Base-by-base conservation (phyloP, 2,329 filamentous ascomycete genomes). In the Xylariaceae sp. region DNA sequence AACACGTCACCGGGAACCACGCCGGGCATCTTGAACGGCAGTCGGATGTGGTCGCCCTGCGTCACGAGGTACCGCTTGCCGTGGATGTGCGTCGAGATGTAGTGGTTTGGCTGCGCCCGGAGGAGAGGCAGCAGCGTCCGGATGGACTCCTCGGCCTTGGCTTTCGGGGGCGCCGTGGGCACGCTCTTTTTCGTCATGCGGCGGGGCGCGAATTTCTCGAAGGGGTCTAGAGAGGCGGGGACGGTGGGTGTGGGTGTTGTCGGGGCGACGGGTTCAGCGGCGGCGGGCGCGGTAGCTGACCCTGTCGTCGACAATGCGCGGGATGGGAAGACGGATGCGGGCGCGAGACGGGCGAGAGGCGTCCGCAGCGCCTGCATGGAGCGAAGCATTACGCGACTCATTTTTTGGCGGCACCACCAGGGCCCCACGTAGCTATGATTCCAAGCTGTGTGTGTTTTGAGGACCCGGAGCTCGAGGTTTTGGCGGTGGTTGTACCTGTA, bases 1-100 rank as follows among this genome's bases (percentile, higher is more conserved):
- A 99, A 80, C 44, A 95, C 79, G 72, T 97, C 93, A 35, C 94
- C 94, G 0, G 92, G 87, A 6, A 81, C 76, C 4, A 91, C 89
- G 30, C 83, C 85, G 2, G 86, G 84, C 86, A 94, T 90, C 68
- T 83, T 82, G 78, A 92, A 92, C 4, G 90, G 90, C 55, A 94
- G 84, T 42, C 89, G 88, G 54, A 94, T 75, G 61, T 81, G 79
- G 76, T 94, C 90, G 66, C 90, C 90, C 50, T 81, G 78, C 5
- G 88, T 92, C 65, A 94, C 82, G 37, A 94, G 88, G 77, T 93
- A 94, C 5, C 89, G 88, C 56, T 82, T 84, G 35, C 85, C 88
- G 76, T 94, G 88, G 75, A 95, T 87, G 76, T 92, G 89, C 58
- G 88, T 79, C 51, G 87, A 90, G 70, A 90, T 84, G 79, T 93